A percentile compares a stretch with the other conserved stretches of the same genome.
These are phyloP conservation scores for Syzygium malaccense DNA, from an alignment of 441 rosid species.

Conservation along the genomic window DNA sequence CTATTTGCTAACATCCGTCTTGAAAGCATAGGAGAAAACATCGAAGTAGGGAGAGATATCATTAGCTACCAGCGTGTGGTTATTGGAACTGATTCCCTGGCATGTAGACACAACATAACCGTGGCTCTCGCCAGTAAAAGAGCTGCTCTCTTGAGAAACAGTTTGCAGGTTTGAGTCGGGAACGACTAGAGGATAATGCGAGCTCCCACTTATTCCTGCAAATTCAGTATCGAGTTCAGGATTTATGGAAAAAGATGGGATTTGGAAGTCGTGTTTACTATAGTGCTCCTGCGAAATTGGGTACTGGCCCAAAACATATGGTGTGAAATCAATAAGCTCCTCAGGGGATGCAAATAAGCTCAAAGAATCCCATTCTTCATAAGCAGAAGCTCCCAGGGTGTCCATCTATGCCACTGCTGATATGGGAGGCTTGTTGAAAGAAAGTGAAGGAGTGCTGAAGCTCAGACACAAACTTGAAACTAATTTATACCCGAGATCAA, in stretches of 20 bases:
- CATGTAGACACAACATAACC: neutral
- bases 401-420: neutral
- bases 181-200: neutral
- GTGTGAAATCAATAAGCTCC: neutral
- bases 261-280: neutral
- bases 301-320: neutral
- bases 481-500: neutral
- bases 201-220: neutral
- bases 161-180: neutral
- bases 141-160: neutral
- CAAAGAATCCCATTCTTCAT: neutral
- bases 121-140: neutral
- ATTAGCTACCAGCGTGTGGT: neutral
- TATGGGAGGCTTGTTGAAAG: neutral
- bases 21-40: neutral
- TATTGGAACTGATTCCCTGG: neutral
- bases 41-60: neutral
- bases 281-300: neutral
- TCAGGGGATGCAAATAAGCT: neutral
- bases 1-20: neutral
- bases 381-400: neutral
- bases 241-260: neutral
- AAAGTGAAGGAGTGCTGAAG: neutral
- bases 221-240: neutral
- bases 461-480: neutral